A percentile compares a stretch with the other conserved stretches of the same genome.
Conservation (phyloP, 1,139 yeast species). For the Kurtzmaniella quercitrusa region DNA sequence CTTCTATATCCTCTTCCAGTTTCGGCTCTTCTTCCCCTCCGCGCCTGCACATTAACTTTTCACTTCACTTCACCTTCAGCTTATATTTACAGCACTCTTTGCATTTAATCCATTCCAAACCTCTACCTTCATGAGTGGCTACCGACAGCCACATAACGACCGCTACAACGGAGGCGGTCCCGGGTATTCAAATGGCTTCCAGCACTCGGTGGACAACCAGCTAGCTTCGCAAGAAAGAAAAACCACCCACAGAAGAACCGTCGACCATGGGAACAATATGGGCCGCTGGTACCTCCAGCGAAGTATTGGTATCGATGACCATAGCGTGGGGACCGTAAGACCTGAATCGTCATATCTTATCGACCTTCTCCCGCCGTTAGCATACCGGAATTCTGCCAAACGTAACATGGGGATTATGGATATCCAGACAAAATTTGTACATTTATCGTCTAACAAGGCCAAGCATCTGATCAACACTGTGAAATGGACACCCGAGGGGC, state of each 20-base stretch:
- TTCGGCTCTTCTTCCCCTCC: too few relatives aligned
- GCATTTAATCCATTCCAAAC: too few relatives aligned
- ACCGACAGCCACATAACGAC: conserved; percentile 13
- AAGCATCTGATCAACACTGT: conserved; percentile 88
- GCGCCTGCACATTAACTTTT: too few relatives aligned
- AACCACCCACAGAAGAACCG: conserved; percentile 71
- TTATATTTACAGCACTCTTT: too few relatives aligned
- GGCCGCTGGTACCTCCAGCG: conserved; percentile 67
- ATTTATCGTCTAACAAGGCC: conserved; percentile 85
- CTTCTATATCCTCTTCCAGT: too few relatives aligned
- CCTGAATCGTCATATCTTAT: conserved; percentile 77
- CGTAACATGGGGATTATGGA: conserved; percentile 50
- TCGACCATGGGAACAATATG: conserved; percentile 83
- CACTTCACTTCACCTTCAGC: too few relatives aligned
- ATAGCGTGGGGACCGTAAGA: conserved; percentile 55
- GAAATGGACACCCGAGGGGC: conserved; percentile 95
- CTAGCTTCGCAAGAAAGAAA: conserved; percentile 44
- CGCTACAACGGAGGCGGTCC: conserved; percentile 10
- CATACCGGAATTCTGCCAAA: conserved; percentile 40
- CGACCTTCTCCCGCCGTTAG: conserved; percentile 68
- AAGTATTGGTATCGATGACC: conserved; percentile 46
- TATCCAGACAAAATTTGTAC: conserved; percentile 78
- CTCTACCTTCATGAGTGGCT: background rate
- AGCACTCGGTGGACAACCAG: conserved; percentile 41
- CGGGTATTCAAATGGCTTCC: conserved; percentile 9